phyloP scores from a whole-genome alignment of 2,329 filamentous ascomycete genomes.

The Dendrostoma leiphaemia region DNA sequence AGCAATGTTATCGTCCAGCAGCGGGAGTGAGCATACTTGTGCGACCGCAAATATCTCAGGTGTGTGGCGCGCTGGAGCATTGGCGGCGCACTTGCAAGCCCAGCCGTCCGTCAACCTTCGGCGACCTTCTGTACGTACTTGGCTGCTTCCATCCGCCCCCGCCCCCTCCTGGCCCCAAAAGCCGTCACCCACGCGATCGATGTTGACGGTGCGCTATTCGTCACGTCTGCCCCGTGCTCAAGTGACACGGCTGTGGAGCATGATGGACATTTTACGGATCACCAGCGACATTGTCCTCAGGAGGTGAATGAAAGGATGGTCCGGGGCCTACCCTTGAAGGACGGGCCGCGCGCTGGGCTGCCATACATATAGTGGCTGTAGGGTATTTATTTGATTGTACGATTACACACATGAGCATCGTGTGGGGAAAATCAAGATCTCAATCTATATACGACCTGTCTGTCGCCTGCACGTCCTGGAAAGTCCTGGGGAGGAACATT shows the following conservation, averaged over 20 bases:
- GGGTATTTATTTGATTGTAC: conserved; percentile 1
- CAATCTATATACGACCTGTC: conserved; percentile 12
- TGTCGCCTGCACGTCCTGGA: neutral
- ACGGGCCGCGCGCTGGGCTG: neutral
- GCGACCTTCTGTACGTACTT: neutral
- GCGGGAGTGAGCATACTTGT: conserved; percentile 14
- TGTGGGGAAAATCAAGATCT: neutral
- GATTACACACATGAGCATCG: neutral
- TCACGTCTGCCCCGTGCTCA: neutral
- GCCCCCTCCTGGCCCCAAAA: neutral
- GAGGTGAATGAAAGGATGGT: too few relatives aligned
- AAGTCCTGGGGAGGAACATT: too few relatives aligned
- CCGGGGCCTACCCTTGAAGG: too few relatives aligned
- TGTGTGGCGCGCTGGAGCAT: conserved; percentile 14
- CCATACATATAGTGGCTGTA: conserved; percentile 10
- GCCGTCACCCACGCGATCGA: neutral
- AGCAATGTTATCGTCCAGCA: conserved; percentile 13
- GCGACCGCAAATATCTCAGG: conserved; percentile 16
- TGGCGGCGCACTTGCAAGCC: conserved; percentile 9
- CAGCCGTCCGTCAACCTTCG: neutral
- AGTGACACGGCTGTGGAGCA: conserved; percentile 16
- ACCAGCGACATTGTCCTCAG: neutral
- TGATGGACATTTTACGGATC: conserved; percentile 9
- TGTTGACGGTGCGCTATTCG: neutral
- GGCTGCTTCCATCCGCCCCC: neutral